A percentile compares a stretch with the other conserved stretches of the same genome.
Conservation (phyloP, 305 asterid genomes). For the Coffea humblotiana region DNA sequence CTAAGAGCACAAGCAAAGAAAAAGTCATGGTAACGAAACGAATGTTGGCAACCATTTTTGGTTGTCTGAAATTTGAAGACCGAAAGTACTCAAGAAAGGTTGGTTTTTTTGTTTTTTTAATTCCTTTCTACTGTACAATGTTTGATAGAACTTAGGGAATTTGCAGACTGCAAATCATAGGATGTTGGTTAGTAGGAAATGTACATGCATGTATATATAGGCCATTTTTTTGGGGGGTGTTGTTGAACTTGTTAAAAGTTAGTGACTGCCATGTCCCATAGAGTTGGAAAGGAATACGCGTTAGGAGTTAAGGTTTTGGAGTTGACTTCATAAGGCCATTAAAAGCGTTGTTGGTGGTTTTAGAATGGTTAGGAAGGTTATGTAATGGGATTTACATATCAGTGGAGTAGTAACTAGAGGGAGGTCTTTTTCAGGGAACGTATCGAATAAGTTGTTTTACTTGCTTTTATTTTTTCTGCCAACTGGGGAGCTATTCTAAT, state of each 20-base stretch:
- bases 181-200: not conserved
- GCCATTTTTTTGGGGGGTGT: not conserved
- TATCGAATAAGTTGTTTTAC: not conserved
- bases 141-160: not conserved
- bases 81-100: not conserved
- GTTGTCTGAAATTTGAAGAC: not conserved
- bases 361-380: not conserved
- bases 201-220: conserved; percentile 4
- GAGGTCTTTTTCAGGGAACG: not conserved
- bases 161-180: not conserved
- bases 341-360: not conserved
- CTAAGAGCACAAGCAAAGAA: conserved; percentile 14
- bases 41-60: conserved; percentile 16
- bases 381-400: not conserved
- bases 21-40: conserved; percentile 8
- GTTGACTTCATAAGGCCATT: not conserved
- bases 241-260: conserved; percentile 11
- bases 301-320: not conserved
- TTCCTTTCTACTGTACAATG: not conserved
- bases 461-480: not conserved
- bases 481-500: not conserved
- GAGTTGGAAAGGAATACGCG: conserved; percentile 10
- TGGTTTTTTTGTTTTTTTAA: not conserved
- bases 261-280: conserved; percentile 24
- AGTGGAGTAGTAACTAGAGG: not conserved